Conservation (phyloP, 2,329 filamentous ascomycete species). For the Scytalidium sp. region DNA sequence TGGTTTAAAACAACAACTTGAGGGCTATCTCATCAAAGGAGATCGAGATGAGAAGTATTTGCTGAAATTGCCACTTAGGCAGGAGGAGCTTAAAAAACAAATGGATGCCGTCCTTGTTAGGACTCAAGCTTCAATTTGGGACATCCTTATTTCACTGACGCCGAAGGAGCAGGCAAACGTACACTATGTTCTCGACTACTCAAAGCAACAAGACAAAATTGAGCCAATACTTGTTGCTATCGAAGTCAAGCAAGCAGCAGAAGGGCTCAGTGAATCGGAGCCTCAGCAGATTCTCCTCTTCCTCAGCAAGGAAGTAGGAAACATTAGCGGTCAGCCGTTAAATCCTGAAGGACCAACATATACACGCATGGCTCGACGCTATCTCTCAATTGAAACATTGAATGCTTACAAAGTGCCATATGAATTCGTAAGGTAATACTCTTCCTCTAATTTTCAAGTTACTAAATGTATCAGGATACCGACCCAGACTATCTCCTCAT, state of each 20-base stretch:
- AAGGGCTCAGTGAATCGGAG: neutral
- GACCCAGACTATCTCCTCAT: slow-evolving; percentile 70
- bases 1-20: neutral
- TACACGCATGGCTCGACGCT: slow-evolving; percentile 18
- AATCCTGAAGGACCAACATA: neutral
- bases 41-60: neutral
- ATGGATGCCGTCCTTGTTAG: neutral
- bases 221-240: neutral
- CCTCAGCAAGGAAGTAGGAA: neutral
- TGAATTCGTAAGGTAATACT: slow-evolving; percentile 41
- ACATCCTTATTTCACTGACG: neutral
- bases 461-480: slow-evolving; percentile 51
- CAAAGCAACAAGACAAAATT: neutral
- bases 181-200: neutral
- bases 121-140: neutral
- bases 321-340: neutral
- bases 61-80: neutral
- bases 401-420: slow-evolving; percentile 53
- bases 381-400: slow-evolving; percentile 62
- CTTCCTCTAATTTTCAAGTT: neutral
- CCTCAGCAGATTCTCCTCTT: neutral
- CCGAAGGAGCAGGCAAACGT: neutral
- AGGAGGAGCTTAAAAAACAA: neutral
- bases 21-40: neutral
- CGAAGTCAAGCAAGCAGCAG: neutral